phyloP scores from a whole-genome alignment of 2,329 filamentous ascomycete species.

The Ceratocystis smalleyi region DNA sequence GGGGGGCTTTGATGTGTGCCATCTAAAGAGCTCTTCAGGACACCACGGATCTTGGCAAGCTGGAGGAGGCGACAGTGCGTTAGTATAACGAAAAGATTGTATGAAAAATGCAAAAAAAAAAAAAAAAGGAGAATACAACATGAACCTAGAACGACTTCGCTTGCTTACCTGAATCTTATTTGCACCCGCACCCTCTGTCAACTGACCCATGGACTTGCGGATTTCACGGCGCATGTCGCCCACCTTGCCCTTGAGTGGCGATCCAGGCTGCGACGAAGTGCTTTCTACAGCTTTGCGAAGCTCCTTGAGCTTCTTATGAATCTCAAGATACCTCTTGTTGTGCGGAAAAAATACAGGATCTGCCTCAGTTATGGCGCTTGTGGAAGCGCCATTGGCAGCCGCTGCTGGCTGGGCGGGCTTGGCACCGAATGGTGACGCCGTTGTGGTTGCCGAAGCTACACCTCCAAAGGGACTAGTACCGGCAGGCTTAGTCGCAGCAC shows the following conservation, averaged over 20 bases:
- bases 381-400: neutral
- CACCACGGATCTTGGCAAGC: slow-evolving; percentile 35
- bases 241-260: slow-evolving; percentile 46
- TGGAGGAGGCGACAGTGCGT: slow-evolving; percentile 6
- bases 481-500: neutral
- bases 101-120: neutral
- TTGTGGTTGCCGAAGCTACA: neutral
- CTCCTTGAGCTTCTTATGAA: slow-evolving; percentile 55
- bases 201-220: slow-evolving; percentile 55
- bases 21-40: slow-evolving; percentile 32
- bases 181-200: slow-evolving; percentile 47
- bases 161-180: slow-evolving; percentile 28
- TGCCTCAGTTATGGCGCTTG: slow-evolving; percentile 11
- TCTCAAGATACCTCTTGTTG: slow-evolving; percentile 34
- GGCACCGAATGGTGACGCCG: neutral
- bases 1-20: slow-evolving; percentile 29
- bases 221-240: slow-evolving; percentile 59
- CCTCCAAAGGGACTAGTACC: neutral
- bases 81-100: slow-evolving; percentile 3
- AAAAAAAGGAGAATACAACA: neutral
- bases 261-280: slow-evolving; percentile 33
- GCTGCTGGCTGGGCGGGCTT: slow-evolving; percentile 4
- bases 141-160: neutral
- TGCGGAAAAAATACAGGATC: slow-evolving; percentile 14
- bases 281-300: slow-evolving; percentile 47